Base-by-base conservation (phyloP, 1,284 basidiomycete species). In the Ceraceosorus guamensis region DNA sequence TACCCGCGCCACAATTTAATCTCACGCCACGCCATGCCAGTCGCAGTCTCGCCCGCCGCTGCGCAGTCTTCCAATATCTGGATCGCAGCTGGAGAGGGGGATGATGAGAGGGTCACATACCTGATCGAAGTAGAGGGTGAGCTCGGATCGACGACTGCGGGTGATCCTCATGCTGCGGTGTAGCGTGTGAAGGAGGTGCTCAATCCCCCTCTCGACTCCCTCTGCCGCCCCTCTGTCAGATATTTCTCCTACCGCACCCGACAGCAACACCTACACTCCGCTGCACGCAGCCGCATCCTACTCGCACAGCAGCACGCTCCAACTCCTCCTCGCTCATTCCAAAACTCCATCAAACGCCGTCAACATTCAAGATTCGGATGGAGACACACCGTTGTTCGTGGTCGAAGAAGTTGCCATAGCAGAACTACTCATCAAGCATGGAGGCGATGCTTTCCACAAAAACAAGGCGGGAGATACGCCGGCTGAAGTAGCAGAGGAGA, bases 221-320 rank as follows among this genome's bases (percentile, higher is more conserved):
- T 31, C 13, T 32, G 1, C 53, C 8, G 10, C 14, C 11, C 35
- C 24, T 8, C 10, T 13, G 5, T n/a, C 48, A 58, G 53, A 34
- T 34, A 52, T 67, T 34, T 66, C 63, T 2, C 69, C 72, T 7
- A 65, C 56, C 10, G 62, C 57, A 39, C 56, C 63, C 6, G 73
- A 76, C 54, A 51, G 60, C 32, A 63, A 61, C 56, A 66, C 65
- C 2, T 76, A 76, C 50, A 76, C 72, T 14, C 72, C 73, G 0
- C 51, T 76, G 0, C 73, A 76, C 51, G 73, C 73, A 2, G 73
- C 73, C 2, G 73, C 72, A 0, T 76, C 73, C 7, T 76, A 76
- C 56, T 63, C 60, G 0, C 66, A 71, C 4, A 50, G 64, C 43
- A 66, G 70, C 1, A 54, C 75, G 16, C 60, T 76, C 48, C 60